Evolutionary conservation across 2,329 filamentous ascomycete genomes (phyloP), one percentile per base, ranked within the genome.

Genomic region (Hymenoscyphus occultus): DNA sequence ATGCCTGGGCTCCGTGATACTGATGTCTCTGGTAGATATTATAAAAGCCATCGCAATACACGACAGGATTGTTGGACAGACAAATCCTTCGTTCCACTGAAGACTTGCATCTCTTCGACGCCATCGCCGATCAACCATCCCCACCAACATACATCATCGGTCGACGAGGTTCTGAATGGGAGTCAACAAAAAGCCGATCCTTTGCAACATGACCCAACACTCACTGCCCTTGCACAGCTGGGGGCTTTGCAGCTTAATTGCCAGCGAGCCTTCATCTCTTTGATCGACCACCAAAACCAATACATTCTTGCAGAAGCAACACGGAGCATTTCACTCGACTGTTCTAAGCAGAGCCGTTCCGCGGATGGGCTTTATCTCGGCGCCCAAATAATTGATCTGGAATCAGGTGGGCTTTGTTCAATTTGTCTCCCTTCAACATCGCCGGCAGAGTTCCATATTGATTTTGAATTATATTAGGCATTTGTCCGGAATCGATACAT

Each of bases 171-270:
- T 35, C 13, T 28, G 31, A 31, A 42, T 12, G 28, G 5, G 10
- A 39, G 22, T 12, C 40, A 13, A 35, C 13, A 28, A 13, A 31
- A 51, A 9, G 13, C 4, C 9, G 14, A 32, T 32, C 39, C 14
- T 6, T 32, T 60, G 6, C 35, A 56, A 2, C 67, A 69, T 59
- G 81, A 79, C 71, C 78, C 79, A 1, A 78, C 77, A 39, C 75
- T 83, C 45, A 76, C 76, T 5, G 77, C 78, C 1, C 77, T 80
- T 62, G 75, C 82, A 0, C 83, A 84, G 71, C 76, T 85, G 6
- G 80, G 77, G 4, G 77, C 81, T 0, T 74, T 83, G 16, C 77
- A 80, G 0, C 73, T 84, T 57, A 73, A 78, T 28, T 78, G 78
- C 39, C 77, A 80, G 63, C 78, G 82, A 7, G 77, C 75, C 51